These are phyloP conservation scores for Gracilariopsis chorda DNA, from an alignment of 23 red algal species.

Conservation along the genomic window DNA sequence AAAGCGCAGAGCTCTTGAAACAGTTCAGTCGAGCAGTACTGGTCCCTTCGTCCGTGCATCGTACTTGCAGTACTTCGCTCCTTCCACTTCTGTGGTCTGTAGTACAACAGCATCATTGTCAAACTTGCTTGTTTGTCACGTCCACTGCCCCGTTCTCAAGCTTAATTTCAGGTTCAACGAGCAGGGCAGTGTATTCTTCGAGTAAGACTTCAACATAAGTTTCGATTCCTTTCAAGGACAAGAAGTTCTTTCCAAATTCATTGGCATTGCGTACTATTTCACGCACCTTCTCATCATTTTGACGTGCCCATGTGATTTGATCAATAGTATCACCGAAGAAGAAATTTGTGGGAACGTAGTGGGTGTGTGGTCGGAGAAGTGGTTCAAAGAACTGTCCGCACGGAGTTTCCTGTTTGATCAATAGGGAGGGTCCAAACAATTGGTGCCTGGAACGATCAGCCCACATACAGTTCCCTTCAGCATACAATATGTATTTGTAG, in stretches of 20 bases:
- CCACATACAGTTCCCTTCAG: constrained; percentile 99
- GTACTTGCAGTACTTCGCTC: neutral
- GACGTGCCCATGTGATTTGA: constrained; percentile 48
- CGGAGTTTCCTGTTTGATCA: constrained; percentile 96
- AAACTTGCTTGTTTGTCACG: constrained; percentile 70
- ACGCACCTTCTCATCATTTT: constrained; percentile 50
- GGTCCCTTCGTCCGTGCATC: too few species aligned
- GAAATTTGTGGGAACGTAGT: constrained; percentile 88
- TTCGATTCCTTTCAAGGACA: constrained; percentile 70
- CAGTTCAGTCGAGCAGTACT: too few species aligned
- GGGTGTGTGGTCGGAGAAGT: constrained; percentile 75
- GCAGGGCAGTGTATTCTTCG: constrained; percentile 70
- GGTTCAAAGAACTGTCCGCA: constrained; percentile 96
- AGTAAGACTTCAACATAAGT: constrained; percentile 82
- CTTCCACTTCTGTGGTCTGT: neutral
- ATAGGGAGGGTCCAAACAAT: constrained; percentile 78
- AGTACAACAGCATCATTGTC: neutral
- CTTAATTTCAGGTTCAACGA: constrained; percentile 71
- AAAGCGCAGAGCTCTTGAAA: too few species aligned
- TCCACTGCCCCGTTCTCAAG: constrained; percentile 71
- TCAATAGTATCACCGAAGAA: constrained; percentile 75
- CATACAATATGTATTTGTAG: constrained; percentile 91
- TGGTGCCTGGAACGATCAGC: constrained; percentile 85
- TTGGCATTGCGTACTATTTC: constrained; percentile 75
- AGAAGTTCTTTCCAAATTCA: constrained; percentile 75